Base-by-base conservation (phyloP, 2,329 filamentous ascomycete species). In the Ophiocordyceps polyrhachis-furcata region DNA sequence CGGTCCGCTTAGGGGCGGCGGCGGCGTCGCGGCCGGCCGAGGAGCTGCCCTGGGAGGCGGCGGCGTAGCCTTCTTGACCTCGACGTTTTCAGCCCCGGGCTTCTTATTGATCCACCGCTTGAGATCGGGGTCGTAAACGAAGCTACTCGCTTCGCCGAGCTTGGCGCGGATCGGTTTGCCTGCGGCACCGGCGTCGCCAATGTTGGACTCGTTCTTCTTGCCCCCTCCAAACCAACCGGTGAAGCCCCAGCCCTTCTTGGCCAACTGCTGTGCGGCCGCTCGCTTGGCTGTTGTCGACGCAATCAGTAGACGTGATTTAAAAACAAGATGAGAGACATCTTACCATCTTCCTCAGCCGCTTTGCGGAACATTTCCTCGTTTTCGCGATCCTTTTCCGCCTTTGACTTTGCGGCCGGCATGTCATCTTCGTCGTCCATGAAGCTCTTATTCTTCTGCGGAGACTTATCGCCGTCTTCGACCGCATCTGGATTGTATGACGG, bases 61-160 rank as follows among this genome's bases (percentile, higher is more conserved):
- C 1, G 89, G 83, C 0, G 87, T 79, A 1, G 79, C 78, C 42
- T 72, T 67, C 50, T 76, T 73, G 3, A 73, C 66, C 23, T 71
- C 66, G 9, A 65, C 65, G 40, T 73, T 74, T 45, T 82, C 79
- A 8, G 75, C 73, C 13, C 80, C 80, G 12, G 77, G 76, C 59
- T 94, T 95, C 69, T 95, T 95, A 68, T 98, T 96, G 59, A 98
- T 72, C 93, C 93, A 98, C 59, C 91, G 87, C 68, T 93, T 93
- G 44, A 94, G 73, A n/a, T 95, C 84, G 2, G 87, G 83, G 57
- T 98, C 91, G 56, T 91, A 98, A 52, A 89, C 81, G 62, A 98
- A 95, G 41, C 79, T 86, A 60, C 78, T 94, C 56, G 91, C 78
- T 61, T 98, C 93, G 49, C 89, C 93, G 9, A 98, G 74, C 56